phyloP scores from a whole-genome alignment of 1,284 basidiomycete species.

The Phellopilus nigrolimitatus region DNA sequence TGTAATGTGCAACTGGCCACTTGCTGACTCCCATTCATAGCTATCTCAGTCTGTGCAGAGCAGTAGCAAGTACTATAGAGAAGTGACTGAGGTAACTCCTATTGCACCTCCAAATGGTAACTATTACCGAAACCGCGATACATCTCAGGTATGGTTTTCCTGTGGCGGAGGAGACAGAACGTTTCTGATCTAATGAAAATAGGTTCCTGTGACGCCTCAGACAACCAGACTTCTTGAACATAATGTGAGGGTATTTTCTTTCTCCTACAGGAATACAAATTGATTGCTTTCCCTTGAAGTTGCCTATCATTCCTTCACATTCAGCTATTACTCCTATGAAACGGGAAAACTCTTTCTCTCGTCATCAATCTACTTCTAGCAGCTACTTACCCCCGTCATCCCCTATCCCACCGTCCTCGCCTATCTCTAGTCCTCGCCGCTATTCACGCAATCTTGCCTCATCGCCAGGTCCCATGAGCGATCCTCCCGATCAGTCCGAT shows the following conservation, averaged over 20 bases:
- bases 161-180: not conserved
- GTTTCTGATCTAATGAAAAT: not conserved
- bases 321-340: not conserved
- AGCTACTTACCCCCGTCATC: slow-evolving; percentile 30
- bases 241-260: not conserved
- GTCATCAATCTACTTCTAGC: not conserved
- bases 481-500: slow-evolving; percentile 54
- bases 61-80: slow-evolving; percentile 8
- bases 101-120: not conserved
- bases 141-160: slow-evolving; percentile 1
- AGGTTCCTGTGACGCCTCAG: slow-evolving; percentile 3
- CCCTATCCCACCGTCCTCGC: slow-evolving; percentile 47
- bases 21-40: not conserved
- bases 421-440: slow-evolving; percentile 42
- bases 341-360: slow-evolving; percentile 8
- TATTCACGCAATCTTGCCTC: slow-evolving; percentile 64
- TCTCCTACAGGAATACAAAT: not conserved
- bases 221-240: not conserved
- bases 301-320: not conserved
- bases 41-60: not conserved
- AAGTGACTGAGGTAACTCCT: slow-evolving; percentile 6
- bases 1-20: not conserved
- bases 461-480: slow-evolving; percentile 70
- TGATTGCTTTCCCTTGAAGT: not conserved
- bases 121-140: slow-evolving; percentile 13